Evolutionary conservation across 192 early-diverging fungal genomes (phyloP), one percentile per base, ranked within the genome.

Genomic region (Umbelopsis isabellina): DNA sequence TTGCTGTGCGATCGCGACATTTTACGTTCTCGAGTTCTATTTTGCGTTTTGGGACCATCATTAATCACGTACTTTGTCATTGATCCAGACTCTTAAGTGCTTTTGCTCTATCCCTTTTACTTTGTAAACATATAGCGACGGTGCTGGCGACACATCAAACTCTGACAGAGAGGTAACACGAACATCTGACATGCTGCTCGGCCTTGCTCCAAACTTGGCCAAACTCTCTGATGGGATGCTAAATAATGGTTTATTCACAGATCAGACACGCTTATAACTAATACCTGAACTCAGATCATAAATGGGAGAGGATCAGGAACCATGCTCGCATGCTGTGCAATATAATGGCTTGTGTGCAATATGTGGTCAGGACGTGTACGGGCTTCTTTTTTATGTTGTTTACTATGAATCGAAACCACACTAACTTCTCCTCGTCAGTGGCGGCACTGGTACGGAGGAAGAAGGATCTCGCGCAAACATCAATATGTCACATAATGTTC

Each of bases 261-360:
- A 41, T 41, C 37, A 41, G 37, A 41, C 37, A 41, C 37, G 5
- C 37, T 41, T 41, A 41, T 41, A 41, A 41, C 1, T 41, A 41
- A 55, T 55, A 55, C 52, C 25, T 30, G 25, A 30, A 61, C 18
- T 30, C 13, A 12, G 11, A 22, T 8, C 16, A n/a, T 61, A 22
- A 18, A 61, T 35, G 16, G 33, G 25, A 27, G 33, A 18, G 30
- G 47, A 68, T 50, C 47, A 68, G 66, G 82, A 88, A 51, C 82
- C 88, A 1, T 97, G 95, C 77, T 72, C 77, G 16, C 96, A 97
- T 71, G 83, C 82, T 16, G 81, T 93, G 7, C 88, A 91, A 70
- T 88, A 91, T 46, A 83, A 87, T 65, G 92, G 92, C 18, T 69
- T 96, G 44, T 97, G 96, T 75, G 90, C 88, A 7, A 67, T 91